Evolutionary conservation across 306 rosid species (phyloP).

Genomic region (Rosa multiflora): DNA sequence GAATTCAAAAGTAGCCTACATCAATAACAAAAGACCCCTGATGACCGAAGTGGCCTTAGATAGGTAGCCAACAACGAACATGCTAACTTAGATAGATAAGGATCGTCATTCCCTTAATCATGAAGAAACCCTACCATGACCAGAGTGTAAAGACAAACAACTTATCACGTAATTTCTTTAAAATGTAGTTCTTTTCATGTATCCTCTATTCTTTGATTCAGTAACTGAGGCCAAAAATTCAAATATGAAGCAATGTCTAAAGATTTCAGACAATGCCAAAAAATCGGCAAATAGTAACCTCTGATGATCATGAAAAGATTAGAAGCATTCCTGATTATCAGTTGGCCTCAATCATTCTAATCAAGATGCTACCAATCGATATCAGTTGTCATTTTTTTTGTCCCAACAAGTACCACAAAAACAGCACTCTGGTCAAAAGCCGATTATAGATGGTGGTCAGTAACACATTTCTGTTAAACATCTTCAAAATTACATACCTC

Average conservation of each 20-base stretch:
- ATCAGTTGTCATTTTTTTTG: background rate
- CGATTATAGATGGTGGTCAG: background rate
- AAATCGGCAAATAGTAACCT: background rate
- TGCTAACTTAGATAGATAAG: background rate
- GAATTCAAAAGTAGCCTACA: slow-evolving; percentile 6
- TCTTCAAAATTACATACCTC: slow-evolving; percentile 50
- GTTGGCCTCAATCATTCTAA: background rate
- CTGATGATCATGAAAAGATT: background rate
- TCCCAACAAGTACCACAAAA: background rate
- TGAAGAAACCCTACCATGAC: background rate
- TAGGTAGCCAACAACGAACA: background rate
- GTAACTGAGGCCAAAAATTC: background rate
- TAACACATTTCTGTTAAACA: background rate
- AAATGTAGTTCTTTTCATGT: background rate
- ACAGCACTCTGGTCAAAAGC: background rate
- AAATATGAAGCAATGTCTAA: background rate
- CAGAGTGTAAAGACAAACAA: background rate
- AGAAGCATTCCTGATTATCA: background rate
- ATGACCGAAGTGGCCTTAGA: background rate
- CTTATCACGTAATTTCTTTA: background rate
- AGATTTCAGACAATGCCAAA: background rate
- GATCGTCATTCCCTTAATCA: background rate
- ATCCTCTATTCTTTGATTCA: background rate
- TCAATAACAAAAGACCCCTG: slow-evolving; percentile 12
- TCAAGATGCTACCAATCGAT: background rate